Percentiles rank a stretch among this genome's conserved stretches.
phyloP scores from a whole-genome alignment of 1,284 basidiomycete species.

The Cerioporus squamosus region DNA sequence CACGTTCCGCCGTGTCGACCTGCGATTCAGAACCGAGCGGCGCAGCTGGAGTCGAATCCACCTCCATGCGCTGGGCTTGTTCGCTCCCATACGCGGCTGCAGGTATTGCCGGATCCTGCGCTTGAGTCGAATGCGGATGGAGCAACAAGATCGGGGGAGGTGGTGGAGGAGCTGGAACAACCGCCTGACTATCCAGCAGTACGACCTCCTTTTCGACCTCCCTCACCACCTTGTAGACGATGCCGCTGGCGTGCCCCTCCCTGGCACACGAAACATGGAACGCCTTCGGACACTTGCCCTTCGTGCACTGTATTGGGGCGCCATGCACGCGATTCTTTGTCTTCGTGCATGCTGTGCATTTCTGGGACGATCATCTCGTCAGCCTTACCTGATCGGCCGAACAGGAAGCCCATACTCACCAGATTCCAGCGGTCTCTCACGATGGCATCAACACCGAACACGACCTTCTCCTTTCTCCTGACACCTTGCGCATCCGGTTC shows the following conservation, averaged over 20 bases:
- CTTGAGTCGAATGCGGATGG: not conserved
- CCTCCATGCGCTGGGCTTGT: conserved; percentile 13
- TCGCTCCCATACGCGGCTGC: not conserved
- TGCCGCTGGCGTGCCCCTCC: conserved; percentile 53
- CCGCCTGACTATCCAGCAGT: conserved; percentile 45
- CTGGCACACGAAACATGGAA: conserved; percentile 93
- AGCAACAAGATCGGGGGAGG: conserved; percentile 7
- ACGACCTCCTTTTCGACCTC: conserved; percentile 82
- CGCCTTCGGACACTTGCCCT: conserved; percentile 91
- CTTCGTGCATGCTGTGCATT: conserved; percentile 85
- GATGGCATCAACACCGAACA: conserved; percentile 84
- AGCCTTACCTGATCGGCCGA: not conserved
- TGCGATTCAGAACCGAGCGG: not conserved
- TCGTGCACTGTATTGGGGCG: conserved; percentile 92
- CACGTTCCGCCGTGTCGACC: not conserved
- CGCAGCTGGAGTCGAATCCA: conserved; percentile 4
- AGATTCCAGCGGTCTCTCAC: conserved; percentile 90
- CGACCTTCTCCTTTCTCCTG: conserved; percentile 53
- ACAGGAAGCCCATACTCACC: conserved; percentile 49
- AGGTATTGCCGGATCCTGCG: not conserved
- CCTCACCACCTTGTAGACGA: conserved; percentile 64
- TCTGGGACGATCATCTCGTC: conserved; percentile 50
- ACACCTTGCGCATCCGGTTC: conserved; percentile 35
- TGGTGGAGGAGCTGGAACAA: conserved; percentile 3
- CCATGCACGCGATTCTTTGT: conserved; percentile 74